These are phyloP conservation scores for Encephalitozoon hellem DNA, from an alignment of 371 early-diverging fungal species.

Conservation along the genomic window DNA sequence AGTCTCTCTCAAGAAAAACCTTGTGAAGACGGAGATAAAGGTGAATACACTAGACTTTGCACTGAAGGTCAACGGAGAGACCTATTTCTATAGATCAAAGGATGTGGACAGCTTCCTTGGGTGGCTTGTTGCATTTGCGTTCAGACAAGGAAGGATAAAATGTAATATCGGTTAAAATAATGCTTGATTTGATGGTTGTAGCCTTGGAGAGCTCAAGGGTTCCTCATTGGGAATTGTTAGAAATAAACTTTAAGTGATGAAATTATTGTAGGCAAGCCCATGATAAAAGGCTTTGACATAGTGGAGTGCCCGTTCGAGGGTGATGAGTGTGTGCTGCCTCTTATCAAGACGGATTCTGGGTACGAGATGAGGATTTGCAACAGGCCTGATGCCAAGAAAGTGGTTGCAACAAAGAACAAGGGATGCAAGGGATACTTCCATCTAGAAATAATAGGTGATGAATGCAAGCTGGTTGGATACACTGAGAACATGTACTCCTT, in stretches of 20 bases:
- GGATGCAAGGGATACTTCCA: background rate
- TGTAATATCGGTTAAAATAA: constrained; percentile 15
- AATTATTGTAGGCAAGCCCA: background rate
- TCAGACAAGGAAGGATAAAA: constrained; percentile 21
- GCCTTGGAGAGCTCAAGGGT: background rate
- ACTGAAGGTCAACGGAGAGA: constrained; percentile 13
- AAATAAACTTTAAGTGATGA: background rate
- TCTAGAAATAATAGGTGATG: constrained; percentile 2
- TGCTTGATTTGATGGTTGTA: background rate
- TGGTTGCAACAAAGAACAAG: background rate
- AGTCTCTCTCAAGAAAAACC: constrained; percentile 12
- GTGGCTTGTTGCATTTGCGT: constrained; percentile 34
- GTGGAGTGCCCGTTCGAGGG: background rate
- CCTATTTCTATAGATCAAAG: constrained; percentile 17
- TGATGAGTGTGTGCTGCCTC: background rate
- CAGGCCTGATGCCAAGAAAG: constrained; percentile 16
- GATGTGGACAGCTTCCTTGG: constrained; percentile 15
- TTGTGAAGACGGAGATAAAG: background rate
- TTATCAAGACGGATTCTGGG: constrained; percentile 5
- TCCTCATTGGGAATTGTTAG: background rate
- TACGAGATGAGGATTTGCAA: constrained; percentile 21
- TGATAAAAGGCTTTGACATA: background rate
- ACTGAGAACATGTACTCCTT: constrained; percentile 16
- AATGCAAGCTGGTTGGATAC: background rate
- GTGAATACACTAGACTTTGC: constrained; percentile 26